phyloP scores from a whole-genome alignment of 306 rosid genomes.

The Quercus rubra region DNA sequence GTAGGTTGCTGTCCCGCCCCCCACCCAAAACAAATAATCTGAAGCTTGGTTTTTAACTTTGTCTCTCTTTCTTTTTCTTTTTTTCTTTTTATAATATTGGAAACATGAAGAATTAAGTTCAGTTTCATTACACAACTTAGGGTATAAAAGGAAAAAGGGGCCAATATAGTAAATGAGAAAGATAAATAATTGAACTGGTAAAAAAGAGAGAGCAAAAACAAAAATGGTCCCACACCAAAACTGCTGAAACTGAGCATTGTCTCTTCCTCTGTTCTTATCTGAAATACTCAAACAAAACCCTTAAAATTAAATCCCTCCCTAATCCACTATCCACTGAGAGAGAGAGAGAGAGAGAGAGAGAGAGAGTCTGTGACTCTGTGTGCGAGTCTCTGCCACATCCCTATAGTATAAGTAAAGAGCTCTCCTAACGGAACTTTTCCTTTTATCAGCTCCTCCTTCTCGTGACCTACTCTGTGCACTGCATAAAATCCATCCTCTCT shows the following conservation, averaged over 20 bases:
- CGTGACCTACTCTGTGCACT: slow-evolving; percentile 37
- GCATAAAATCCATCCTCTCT: neutral
- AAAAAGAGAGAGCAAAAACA: neutral
- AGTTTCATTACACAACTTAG: too few relatives aligned
- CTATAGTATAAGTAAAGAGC: slow-evolving; percentile 39
- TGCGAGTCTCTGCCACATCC: slow-evolving; percentile 20
- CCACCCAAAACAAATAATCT: neutral
- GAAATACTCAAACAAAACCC: neutral
- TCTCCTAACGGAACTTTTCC: slow-evolving; percentile 39
- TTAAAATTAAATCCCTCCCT: neutral
- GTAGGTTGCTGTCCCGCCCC: neutral
- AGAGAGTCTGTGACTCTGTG: slow-evolving; percentile 9
- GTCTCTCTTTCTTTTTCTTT: neutral
- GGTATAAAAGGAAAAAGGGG: neutral
- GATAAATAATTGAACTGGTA: slow-evolving; percentile 43
- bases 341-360: neutral
- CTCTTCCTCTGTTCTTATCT: slow-evolving; percentile 64
- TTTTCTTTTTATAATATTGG: neutral
- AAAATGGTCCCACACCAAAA: slow-evolving; percentile 48
- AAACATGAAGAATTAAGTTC: neutral
- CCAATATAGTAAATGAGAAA: slow-evolving; percentile 29
- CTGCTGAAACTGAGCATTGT: slow-evolving; percentile 59
- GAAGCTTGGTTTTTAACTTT: too few relatives aligned
- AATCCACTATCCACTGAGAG: neutral
- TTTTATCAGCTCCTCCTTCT: slow-evolving; percentile 45